These are phyloP conservation scores for Leishmania tarentolae DNA, from an alignment of 208 protist genomes.

Conservation along the genomic window DNA sequence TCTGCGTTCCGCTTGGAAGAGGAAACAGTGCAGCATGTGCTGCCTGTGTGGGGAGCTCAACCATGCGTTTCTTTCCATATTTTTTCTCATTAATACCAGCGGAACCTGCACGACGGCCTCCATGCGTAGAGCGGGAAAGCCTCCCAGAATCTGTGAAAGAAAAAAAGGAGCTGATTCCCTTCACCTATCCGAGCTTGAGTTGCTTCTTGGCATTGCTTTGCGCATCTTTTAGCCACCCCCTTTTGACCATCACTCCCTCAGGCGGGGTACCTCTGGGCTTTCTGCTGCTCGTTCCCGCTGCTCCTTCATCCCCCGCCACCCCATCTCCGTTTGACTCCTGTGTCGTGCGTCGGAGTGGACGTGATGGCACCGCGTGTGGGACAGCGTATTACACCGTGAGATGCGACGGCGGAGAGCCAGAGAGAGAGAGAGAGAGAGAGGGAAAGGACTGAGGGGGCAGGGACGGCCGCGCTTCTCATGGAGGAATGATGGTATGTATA, in stretches of 20 bases:
- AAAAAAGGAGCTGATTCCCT: not conserved
- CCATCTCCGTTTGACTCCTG: not conserved
- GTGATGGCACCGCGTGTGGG: not conserved
- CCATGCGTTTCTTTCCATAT: not conserved
- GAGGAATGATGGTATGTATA: not conserved
- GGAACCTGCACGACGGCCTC: not conserved
- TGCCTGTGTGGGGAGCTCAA: not conserved
- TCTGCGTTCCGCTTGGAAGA: not conserved
- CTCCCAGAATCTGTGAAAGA: not conserved
- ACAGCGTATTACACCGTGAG: not conserved
- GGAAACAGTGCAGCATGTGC: not conserved
- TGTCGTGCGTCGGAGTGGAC: not conserved
- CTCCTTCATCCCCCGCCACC: not conserved
- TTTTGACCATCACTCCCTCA: not conserved
- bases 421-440: too few species aligned
- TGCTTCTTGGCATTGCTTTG: not conserved
- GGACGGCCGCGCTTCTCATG: too few species aligned
- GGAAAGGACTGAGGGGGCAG: not conserved
- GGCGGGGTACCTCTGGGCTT: not conserved
- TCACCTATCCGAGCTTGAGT: not conserved
- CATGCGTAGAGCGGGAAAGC: not conserved
- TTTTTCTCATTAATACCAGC: not conserved
- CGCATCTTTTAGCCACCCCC: not conserved
- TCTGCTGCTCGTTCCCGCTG: not conserved
- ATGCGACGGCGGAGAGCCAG: not conserved